phyloP scores from a whole-genome alignment of 2,329 filamentous ascomycete species.

The Chrysosporium keratinophilum region DNA sequence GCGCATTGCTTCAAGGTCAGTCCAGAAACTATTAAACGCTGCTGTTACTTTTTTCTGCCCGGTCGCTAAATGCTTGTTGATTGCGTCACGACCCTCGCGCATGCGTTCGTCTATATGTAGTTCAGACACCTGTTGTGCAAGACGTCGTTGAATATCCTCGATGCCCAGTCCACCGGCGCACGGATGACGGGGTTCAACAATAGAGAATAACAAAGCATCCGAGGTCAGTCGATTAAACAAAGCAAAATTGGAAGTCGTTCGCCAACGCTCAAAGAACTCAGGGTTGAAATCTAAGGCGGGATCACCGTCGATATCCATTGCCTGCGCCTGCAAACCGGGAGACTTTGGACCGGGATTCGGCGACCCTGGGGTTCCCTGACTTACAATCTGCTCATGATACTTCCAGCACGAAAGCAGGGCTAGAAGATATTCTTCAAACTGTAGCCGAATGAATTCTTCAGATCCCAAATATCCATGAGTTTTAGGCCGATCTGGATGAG shows the following conservation, averaged over 20 bases:
- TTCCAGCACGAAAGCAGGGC: slow-evolving; percentile 81
- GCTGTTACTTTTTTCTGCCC: slow-evolving; percentile 80
- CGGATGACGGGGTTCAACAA: slow-evolving; percentile 85
- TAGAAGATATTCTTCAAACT: slow-evolving; percentile 93
- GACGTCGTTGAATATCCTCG: slow-evolving; percentile 82
- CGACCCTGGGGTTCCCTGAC: slow-evolving; percentile 19
- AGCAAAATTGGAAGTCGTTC: slow-evolving; percentile 76
- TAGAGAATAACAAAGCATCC: slow-evolving; percentile 83
- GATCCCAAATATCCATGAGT: slow-evolving; percentile 91
- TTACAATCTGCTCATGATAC: slow-evolving; percentile 58
- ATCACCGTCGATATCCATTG: slow-evolving; percentile 61
- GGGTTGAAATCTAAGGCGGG: slow-evolving; percentile 71
- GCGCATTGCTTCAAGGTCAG: slow-evolving; percentile 73
- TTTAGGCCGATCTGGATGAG: slow-evolving; percentile 79
- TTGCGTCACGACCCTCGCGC: slow-evolving; percentile 67
- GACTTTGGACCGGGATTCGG: slow-evolving; percentile 24
- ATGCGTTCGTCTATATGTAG: slow-evolving; percentile 87
- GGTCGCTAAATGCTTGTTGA: slow-evolving; percentile 80
- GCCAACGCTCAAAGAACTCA: slow-evolving; percentile 84
- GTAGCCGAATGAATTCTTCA: slow-evolving; percentile 91
- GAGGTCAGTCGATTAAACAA: slow-evolving; percentile 68
- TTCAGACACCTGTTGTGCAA: slow-evolving; percentile 86
- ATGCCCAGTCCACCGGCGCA: slow-evolving; percentile 87
- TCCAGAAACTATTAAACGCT: slow-evolving; percentile 78
- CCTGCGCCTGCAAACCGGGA: slow-evolving; percentile 44